Conservation (phyloP, 441 rosid species). For the Omphalea diandra region DNA sequence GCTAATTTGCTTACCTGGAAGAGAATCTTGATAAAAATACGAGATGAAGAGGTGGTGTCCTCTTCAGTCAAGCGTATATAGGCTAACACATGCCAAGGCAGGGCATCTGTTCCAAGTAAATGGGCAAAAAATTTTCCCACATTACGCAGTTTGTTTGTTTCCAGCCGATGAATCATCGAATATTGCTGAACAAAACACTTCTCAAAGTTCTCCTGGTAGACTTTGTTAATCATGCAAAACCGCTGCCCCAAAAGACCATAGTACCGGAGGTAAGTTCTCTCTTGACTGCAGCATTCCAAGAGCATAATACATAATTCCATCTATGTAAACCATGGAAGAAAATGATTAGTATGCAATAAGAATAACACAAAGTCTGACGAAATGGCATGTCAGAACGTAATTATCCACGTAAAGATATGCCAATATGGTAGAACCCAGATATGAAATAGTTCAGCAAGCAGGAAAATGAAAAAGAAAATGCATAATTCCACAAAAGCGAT, state of each 20-base stretch:
- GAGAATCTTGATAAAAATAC: constrained; percentile 92
- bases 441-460: not conserved
- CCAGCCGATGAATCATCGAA: constrained; percentile 88
- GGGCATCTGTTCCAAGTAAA: constrained; percentile 80
- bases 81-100: constrained; percentile 88
- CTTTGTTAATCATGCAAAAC: constrained; percentile 88
- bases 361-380: not conserved
- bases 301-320: constrained; percentile 93
- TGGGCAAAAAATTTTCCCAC: constrained; percentile 94
- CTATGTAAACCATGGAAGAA: constrained; percentile 39
- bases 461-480: not conserved
- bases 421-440: not conserved
- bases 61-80: constrained; percentile 82
- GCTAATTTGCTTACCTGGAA: constrained; percentile 58
- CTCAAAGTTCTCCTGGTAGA: constrained; percentile 82
- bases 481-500: not conserved
- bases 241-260: constrained; percentile 91
- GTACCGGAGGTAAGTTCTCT: constrained; percentile 85
- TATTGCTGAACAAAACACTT: constrained; percentile 86
- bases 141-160: constrained; percentile 80
- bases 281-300: constrained; percentile 93
- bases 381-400: not conserved
- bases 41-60: constrained; percentile 88
- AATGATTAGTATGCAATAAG: constrained; percentile 4
- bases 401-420: not conserved